Conservation (phyloP, 177 flowering plant genomes). For the Tripterygium wilfordii region DNA sequence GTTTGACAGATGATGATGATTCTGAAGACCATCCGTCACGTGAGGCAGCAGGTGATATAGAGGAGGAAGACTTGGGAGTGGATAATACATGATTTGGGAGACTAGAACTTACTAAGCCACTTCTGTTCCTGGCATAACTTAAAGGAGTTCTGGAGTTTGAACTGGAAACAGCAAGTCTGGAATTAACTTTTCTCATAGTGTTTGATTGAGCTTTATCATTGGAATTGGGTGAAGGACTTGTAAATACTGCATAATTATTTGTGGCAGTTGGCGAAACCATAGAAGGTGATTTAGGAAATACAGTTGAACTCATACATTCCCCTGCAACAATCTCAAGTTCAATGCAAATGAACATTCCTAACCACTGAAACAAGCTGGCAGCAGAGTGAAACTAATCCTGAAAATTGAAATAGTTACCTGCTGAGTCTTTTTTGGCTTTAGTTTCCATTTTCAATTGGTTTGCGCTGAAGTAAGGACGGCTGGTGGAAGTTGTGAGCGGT, state of each 20-base stretch:
- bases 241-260: background rate
- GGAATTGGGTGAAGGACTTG: background rate
- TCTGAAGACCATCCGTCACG: slow-evolving; percentile 26
- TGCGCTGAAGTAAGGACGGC: too few relatives aligned
- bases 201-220: slow-evolving; percentile 5
- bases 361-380: too few relatives aligned
- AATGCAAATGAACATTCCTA: background rate
- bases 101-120: slow-evolving; percentile 8
- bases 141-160: slow-evolving; percentile 7
- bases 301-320: background rate
- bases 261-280: slow-evolving; percentile 1
- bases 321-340: background rate
- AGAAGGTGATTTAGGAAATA: slow-evolving; percentile 1
- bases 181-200: slow-evolving; percentile 10
- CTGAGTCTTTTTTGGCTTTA: background rate
- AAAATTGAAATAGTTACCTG: background rate
- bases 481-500: background rate
- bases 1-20: slow-evolving; percentile 16
- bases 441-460: background rate
- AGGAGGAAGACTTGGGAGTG: slow-evolving; percentile 14
- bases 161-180: background rate
- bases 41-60: slow-evolving; percentile 32
- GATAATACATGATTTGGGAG: slow-evolving; percentile 1
- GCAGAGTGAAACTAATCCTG: background rate
- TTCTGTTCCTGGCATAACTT: slow-evolving; percentile 7